Percentiles rank a stretch among this genome's conserved stretches.
Evolutionary conservation across 192 early-diverging fungal species (phyloP).

Genomic region (Coemansia javaensis): DNA sequence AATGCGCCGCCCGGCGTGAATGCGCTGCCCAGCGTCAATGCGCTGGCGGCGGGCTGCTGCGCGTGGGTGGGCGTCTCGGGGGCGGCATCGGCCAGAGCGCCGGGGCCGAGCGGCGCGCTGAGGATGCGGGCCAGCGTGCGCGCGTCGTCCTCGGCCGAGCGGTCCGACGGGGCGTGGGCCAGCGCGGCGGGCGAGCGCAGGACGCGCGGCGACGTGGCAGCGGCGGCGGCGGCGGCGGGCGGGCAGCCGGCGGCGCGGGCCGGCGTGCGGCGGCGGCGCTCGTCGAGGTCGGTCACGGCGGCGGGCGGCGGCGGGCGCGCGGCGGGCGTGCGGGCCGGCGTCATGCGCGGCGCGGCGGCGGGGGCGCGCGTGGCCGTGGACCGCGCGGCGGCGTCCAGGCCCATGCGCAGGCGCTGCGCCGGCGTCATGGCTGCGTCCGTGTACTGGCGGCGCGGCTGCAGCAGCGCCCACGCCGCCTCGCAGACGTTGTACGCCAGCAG

Average conservation of each 20-base stretch:
- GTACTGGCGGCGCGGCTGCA: conserved; percentile 38
- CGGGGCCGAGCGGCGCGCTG: conserved; percentile 23
- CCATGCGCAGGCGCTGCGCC: conserved; percentile 34
- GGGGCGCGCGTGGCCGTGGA: conserved; percentile 12
- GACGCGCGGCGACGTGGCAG: conserved; percentile 9
- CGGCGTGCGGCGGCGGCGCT: conserved; percentile 26
- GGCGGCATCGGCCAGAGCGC: conserved; percentile 11
- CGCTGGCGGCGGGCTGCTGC: conserved; percentile 6
- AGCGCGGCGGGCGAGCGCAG: conserved; percentile 30
- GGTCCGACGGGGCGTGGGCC: background rate
- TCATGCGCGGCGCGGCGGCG: conserved; percentile 29
- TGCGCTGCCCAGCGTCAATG: conserved; percentile 5
- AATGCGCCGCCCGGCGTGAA: background rate
- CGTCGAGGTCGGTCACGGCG: conserved; percentile 22
- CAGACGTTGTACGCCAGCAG: conserved; percentile 39
- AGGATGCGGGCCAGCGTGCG: conserved; percentile 35
- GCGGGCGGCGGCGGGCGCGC: conserved; percentile 3
- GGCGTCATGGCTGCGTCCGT: conserved; percentile 30
- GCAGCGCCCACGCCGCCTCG: conserved; percentile 42
- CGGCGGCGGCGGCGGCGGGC: background rate
- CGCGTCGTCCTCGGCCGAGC: conserved; percentile 18
- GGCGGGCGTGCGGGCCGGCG: conserved; percentile 11
- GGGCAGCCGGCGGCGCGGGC: conserved; percentile 2
- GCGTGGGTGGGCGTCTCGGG: conserved; percentile 17
- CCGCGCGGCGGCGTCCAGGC: conserved; percentile 17